These are phyloP conservation scores for Orbilia ellipsospora DNA, from an alignment of 2,329 filamentous ascomycete species.

Conservation along the genomic window DNA sequence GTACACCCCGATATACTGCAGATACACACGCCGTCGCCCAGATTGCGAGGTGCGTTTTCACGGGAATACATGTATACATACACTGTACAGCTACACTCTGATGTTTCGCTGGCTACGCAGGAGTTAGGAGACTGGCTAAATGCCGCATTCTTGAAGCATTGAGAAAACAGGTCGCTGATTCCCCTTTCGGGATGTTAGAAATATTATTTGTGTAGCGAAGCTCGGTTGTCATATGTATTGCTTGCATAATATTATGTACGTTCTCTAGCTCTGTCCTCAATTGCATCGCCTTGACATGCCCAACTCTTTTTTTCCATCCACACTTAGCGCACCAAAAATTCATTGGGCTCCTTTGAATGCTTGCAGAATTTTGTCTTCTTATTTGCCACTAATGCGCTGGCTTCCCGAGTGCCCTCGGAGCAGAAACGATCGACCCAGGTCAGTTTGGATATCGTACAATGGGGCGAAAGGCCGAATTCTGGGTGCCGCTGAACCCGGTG, in stretches of 20 bases:
- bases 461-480: not conserved
- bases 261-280: constrained; percentile 31
- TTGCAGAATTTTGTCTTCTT: constrained; percentile 23
- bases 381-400: constrained; percentile 55
- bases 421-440: constrained; percentile 42
- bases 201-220: constrained; percentile 8
- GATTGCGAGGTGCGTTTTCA: constrained; percentile 21
- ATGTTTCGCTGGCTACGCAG: not conserved
- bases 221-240: constrained; percentile 28
- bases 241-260: constrained; percentile 30
- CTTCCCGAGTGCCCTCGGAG: constrained; percentile 45
- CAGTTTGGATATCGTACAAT: constrained; percentile 23
- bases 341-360: constrained; percentile 15
- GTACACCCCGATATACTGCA: constrained; percentile 31
- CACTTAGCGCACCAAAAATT: constrained; percentile 53
- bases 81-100: not conserved
- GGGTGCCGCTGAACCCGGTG: constrained; percentile 35
- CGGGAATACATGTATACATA: constrained; percentile 7
- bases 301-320: constrained; percentile 27
- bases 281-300: constrained; percentile 2
- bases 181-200: constrained; percentile 10
- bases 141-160: constrained; percentile 47
- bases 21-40: constrained; percentile 1
- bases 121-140: constrained; percentile 13
- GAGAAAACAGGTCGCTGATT: constrained; percentile 31